Conservation (phyloP, 495 filamentous ascomycete genomes). For the Penicillium subrubescens region DNA sequence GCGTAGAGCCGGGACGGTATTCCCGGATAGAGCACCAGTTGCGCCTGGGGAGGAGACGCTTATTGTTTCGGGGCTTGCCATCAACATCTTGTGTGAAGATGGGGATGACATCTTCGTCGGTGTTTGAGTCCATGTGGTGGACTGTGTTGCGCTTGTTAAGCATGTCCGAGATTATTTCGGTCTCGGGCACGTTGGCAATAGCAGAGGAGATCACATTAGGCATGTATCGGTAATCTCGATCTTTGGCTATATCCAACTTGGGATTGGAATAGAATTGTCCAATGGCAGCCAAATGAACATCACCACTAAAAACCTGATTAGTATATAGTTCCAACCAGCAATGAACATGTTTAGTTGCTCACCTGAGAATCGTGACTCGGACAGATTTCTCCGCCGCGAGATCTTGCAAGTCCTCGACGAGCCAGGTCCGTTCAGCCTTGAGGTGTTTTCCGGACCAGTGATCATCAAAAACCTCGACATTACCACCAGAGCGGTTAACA, state of each 20-base stretch:
- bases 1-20: slow-evolving; percentile 75
- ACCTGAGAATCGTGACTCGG: slow-evolving; percentile 85
- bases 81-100: slow-evolving; percentile 89
- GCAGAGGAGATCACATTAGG: slow-evolving; percentile 86
- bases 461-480: slow-evolving; percentile 92
- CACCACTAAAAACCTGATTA: slow-evolving; percentile 56
- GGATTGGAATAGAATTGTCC: slow-evolving; percentile 94
- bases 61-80: slow-evolving; percentile 86
- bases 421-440: slow-evolving; percentile 81
- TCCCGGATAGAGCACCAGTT: slow-evolving; percentile 91
- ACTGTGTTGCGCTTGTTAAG: slow-evolving; percentile 93
- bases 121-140: slow-evolving; percentile 73
- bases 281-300: slow-evolving; percentile 90
- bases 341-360: slow-evolving; percentile 15
- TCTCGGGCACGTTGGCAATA: slow-evolving; percentile 88
- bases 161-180: slow-evolving; percentile 85
- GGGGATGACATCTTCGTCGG: slow-evolving; percentile 94
- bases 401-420: slow-evolving; percentile 88
- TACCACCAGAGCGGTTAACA: slow-evolving; percentile 87
- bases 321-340: background rate
- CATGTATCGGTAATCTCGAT: slow-evolving; percentile 93
- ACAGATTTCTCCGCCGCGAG: slow-evolving; percentile 88
- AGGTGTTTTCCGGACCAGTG: slow-evolving; percentile 97
- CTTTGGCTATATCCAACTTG: slow-evolving; percentile 72
- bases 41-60: slow-evolving; percentile 81